Base-by-base conservation (phyloP, 441 rosid genomes). In the Eutrema salsugineum region DNA sequence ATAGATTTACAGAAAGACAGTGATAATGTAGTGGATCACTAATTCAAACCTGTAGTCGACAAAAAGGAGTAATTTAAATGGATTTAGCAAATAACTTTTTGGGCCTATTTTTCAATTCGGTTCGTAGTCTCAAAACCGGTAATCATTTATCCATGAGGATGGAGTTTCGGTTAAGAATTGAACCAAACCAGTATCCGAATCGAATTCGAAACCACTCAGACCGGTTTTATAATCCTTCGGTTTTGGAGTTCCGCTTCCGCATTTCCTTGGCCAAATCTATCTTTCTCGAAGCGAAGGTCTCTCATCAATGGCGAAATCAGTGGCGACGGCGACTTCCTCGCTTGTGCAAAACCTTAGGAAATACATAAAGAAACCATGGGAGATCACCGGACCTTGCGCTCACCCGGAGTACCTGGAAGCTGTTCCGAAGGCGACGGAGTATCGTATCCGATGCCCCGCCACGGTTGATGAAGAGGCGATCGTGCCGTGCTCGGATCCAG, bases 301-400 rank as follows among this genome's bases (percentile, higher is more conserved):
- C 71, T 61, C 47, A 51, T 16, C 81, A 38, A 85, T 86, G 97
- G 89, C 91, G 81, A 92, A 90, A 77, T 63, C 83, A 35, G 75
- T 66, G 4, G 68, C 91, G 40, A 44, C 78, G 36, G 86, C 85
- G 24, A 19, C 81, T 53, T 63, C 83, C 44, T 85, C 90, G 43
- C 66, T 91, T 44, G 32, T 88, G 50, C 93, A 90, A 68, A 82
- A 71, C 76, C 87, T 91, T 6, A 86, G 73, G 72, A 81, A 89
- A 1, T 94, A 78, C 84, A 59, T 94, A 38, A 94, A 90, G 83
- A 87, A 88, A 80, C 99, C 99, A 8, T 94, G 97, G 99, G 95
- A 90, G 72, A 83, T 91, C 15, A 91, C 97, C 6, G 97, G 97
- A 10, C 94, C 97, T 3, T 87, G 94, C 80, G 88, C 92, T 54